Percentiles rank a stretch among this genome's conserved stretches.
These are phyloP conservation scores for Keithomyces neogunnii DNA, from an alignment of 2,329 filamentous ascomycete genomes.

Conservation along the genomic window DNA sequence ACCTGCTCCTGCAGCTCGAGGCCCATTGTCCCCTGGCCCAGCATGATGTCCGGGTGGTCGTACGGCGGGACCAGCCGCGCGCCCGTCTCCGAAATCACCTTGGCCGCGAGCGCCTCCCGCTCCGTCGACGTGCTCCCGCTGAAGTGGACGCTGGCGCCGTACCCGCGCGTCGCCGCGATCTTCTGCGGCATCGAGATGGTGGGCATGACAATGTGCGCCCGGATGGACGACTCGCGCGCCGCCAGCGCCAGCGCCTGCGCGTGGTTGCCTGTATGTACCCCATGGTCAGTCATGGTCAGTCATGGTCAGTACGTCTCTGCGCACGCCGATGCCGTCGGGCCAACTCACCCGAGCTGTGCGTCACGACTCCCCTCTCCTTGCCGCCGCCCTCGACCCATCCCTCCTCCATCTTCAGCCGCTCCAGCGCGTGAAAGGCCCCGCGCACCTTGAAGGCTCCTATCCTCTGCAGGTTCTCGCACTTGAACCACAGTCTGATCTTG, in stretches of 20 bases:
- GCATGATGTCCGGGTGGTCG: slow-evolving; percentile 83
- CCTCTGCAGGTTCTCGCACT: slow-evolving; percentile 88
- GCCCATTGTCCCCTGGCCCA: slow-evolving; percentile 86
- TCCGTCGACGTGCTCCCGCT: slow-evolving; percentile 73
- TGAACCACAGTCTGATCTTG: slow-evolving; percentile 74
- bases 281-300: not conserved
- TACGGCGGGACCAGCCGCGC: slow-evolving; percentile 82
- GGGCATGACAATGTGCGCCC: slow-evolving; percentile 89
- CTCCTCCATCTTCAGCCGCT: slow-evolving; percentile 54
- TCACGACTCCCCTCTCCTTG: slow-evolving; percentile 64
- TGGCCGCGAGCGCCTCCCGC: slow-evolving; percentile 67
- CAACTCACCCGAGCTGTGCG: slow-evolving; percentile 72
- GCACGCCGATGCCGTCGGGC: too few species aligned
- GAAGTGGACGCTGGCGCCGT: slow-evolving; percentile 73
- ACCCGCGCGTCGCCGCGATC: slow-evolving; percentile 70
- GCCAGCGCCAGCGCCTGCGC: slow-evolving; percentile 88
- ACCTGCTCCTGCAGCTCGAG: slow-evolving; percentile 77
- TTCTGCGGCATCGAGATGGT: slow-evolving; percentile 77
- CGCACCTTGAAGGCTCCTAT: slow-evolving; percentile 89
- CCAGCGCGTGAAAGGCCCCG: slow-evolving; percentile 81
- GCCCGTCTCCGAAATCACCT: slow-evolving; percentile 62
- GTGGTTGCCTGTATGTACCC: slow-evolving; percentile 65
- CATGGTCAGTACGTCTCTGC: too few species aligned
- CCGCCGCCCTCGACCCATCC: slow-evolving; percentile 54
- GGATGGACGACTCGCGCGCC: slow-evolving; percentile 62